Conservation (phyloP, 2,329 filamentous ascomycete species). For the Achaetomium macrosporum region DNA sequence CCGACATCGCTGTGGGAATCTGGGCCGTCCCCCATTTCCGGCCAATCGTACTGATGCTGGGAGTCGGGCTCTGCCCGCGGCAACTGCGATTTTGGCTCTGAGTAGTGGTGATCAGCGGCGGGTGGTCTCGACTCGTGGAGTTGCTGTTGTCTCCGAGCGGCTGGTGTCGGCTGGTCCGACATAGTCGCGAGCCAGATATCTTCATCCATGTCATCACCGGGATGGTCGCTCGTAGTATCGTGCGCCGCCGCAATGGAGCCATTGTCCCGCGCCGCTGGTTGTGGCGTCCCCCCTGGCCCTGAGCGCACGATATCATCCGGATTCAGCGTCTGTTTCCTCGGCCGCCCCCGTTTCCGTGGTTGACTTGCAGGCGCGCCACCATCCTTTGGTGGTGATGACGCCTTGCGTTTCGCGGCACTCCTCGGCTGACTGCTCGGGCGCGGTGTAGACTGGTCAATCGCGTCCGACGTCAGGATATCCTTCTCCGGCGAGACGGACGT, state of each 20-base stretch:
- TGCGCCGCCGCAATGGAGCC: neutral
- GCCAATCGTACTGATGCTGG: constrained; percentile 14
- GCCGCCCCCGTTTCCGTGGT: constrained; percentile 30
- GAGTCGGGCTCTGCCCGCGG: constrained; percentile 12
- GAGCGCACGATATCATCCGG: constrained; percentile 25
- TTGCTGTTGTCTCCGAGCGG: constrained; percentile 9
- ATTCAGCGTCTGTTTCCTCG: constrained; percentile 22
- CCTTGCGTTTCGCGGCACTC: constrained; percentile 24
- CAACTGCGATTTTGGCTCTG: constrained; percentile 5
- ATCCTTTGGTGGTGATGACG: constrained; percentile 26
- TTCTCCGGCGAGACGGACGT: constrained; percentile 12
- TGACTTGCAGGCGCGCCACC: constrained; percentile 20
- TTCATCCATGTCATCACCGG: constrained; percentile 27
- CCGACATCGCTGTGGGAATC: constrained; percentile 26
- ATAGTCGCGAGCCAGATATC: constrained; percentile 44
- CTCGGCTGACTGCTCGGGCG: constrained; percentile 15
- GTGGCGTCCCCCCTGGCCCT: constrained; percentile 18
- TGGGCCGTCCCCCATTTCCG: constrained; percentile 19
- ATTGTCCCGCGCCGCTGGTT: constrained; percentile 9
- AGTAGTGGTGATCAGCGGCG: neutral
- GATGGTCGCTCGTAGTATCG: neutral
- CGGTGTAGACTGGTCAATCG: constrained; percentile 28
- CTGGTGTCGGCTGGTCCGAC: constrained; percentile 28
- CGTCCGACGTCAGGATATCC: constrained; percentile 23
- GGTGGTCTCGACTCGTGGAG: neutral